Evolutionary conservation across 208 protist genomes (phyloP).

Genomic region (Naegleria fowleri): DNA sequence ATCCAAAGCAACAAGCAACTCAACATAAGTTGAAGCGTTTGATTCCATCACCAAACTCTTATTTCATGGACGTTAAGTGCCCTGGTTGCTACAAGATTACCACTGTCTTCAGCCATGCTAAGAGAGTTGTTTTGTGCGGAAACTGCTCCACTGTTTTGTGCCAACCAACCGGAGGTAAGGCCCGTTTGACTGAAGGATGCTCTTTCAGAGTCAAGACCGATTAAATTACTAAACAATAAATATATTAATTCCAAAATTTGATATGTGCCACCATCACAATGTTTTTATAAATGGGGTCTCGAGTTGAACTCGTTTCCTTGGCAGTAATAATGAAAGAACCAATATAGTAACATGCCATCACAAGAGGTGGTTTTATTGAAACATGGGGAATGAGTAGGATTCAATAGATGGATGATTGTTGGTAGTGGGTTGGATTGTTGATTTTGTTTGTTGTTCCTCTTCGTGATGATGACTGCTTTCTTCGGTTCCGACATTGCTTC

Average conservation of each 20-base stretch:
- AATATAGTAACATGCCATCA: no score
- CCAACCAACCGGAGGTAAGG: constrained; percentile 95
- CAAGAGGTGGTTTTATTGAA: no score
- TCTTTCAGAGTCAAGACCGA: constrained; percentile 89
- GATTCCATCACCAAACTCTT: constrained; percentile 97
- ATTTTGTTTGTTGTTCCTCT: no score
- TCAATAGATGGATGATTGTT: not conserved
- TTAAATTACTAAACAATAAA: constrained; percentile 47
- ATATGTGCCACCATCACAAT: no score
- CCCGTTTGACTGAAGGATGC: constrained; percentile 87
- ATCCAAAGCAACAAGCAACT: constrained; percentile 77
- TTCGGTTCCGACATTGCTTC: not conserved
- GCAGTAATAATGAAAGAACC: not conserved
- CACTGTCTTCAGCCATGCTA: constrained; percentile 96
- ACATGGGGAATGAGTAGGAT: not conserved
- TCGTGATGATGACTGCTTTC: no score
- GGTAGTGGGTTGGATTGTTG: not conserved
- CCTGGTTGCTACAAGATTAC: constrained; percentile 89
- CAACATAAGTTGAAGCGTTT: constrained; percentile 99
- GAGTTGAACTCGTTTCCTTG: not conserved
- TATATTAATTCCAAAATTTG: not conserved
- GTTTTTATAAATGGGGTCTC: not conserved
- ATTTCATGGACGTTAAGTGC: constrained; percentile 99
- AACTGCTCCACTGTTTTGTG: constrained; percentile 90
- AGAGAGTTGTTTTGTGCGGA: constrained; percentile 90